Evolutionary conservation across 164 flowering plant species (phyloP), one percentile per base, ranked within the genome.

Genomic region (Taxillus chinensis): DNA sequence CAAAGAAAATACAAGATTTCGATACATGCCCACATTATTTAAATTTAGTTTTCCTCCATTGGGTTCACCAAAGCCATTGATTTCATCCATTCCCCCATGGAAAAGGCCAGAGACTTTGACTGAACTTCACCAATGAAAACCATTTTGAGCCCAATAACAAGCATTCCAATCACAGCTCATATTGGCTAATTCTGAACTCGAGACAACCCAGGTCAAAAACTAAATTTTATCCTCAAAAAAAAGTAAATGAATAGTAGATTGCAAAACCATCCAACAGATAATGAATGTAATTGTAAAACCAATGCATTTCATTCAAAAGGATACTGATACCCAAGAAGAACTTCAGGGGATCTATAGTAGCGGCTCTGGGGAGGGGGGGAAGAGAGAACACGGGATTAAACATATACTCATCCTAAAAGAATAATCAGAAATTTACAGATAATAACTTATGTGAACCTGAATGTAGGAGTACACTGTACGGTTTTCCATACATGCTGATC

Each of bases 301-400:
- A 13, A 66, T 7, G 41, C 1, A 46, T 6, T 66, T 45, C 60
- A 65, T 57, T 42, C 13, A 27, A 0, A 62, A 91, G 97, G 99
- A 95, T 95, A 95, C 99, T 85, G 95, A 73, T 91, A 86, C 0
- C 99, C 99, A 71, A 95, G 98, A 68, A 95, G 86, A 74, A 95
- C 98, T 80, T 95, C 99, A 41, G 99, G 99, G 62, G 99, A 95
- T 70, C 99, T 77, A 68, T 95, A 95, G 70, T 91, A 95, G 56
- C 99, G 98, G 63, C 98, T 91, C 99, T 95, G 96, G 27, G 27
- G 83, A 80, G 60, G 55, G 73, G 45, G 10, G 71, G 71, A 68
- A 40, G 40, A 48, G 57, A 65, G 54, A 38, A 67, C 57, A n/a
- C 27, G 27, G 27, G 27, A 27, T 27, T 27, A 27, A 27, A 27